Base-by-base conservation (phyloP, 495 filamentous ascomycete species). In the Talaromyces thailandensis region DNA sequence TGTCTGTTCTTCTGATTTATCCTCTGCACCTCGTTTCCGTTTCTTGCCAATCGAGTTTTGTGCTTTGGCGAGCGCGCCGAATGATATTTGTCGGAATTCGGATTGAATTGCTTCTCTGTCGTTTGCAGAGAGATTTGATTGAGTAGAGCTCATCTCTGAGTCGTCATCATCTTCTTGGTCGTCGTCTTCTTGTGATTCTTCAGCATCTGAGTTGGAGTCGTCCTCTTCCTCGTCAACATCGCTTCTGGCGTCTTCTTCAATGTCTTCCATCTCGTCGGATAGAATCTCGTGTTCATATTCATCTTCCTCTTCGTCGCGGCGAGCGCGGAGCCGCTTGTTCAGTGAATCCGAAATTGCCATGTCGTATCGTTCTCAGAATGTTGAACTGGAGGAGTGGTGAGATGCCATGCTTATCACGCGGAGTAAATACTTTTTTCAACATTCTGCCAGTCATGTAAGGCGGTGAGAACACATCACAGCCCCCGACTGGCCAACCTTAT, bases 1-100 rank as follows among this genome's bases (percentile, higher is more conserved):
- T 11, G 23, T 1, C 28, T 52, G 3, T 4, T 52, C 48, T 23
- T 25, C 51, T 26, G 24, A 0, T 26, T 26, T 26, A 2, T 25
- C 23, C 3, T 24, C 48, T 25, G 18, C 29, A 50, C 69, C 61
- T 37, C 69, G 48, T 67, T 79, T 75, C 55, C 70, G 71, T 56
- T 79, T 78, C 0, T 72, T 62, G 16, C 76, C 75, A 43, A 96
- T 69, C 0, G 86, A 81, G 12, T 86, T 84, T 76, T 95, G 88
- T 2, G 94, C 94, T 80, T 89, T 88, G 58, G 88, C 89, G 29
- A 98, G 79, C 0, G 91, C 88, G 58, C 92, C 92, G 70, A 98
- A 98, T 31, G 92, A 93, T 58, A 97, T 73, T 73, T 74, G 72
- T 63, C 72, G 71, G 43, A 79, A 67, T 25, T 69, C 75, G 56